A percentile compares a stretch with the other conserved stretches of the same genome.
These are phyloP conservation scores for Agaricus blazei DNA, from an alignment of 768 basidiomycete species.

Conservation along the genomic window DNA sequence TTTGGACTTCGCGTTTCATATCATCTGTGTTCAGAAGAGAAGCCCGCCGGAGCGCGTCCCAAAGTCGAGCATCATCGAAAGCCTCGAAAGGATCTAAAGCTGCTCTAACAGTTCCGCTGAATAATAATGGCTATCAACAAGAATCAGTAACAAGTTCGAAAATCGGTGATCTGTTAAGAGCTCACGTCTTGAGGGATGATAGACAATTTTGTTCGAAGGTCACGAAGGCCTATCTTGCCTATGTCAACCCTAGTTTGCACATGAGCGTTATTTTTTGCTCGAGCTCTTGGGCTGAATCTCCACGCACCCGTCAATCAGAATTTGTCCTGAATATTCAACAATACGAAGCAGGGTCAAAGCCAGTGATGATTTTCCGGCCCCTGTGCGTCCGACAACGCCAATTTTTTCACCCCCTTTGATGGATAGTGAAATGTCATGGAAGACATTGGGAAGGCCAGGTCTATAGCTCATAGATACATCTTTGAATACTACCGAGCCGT, in stretches of 20 bases:
- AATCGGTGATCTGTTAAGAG: neutral
- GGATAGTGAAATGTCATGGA: constrained; percentile 57
- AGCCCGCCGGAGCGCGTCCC: constrained; percentile 70
- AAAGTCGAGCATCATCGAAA: constrained; percentile 60
- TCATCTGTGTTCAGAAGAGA: constrained; percentile 25
- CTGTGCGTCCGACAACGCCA: constrained; percentile 65
- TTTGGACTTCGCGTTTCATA: constrained; percentile 38
- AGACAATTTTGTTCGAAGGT: constrained; percentile 52
- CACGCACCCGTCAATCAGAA: constrained; percentile 59
- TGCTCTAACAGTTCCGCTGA: constrained; percentile 45
- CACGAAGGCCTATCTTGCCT: constrained; percentile 58
- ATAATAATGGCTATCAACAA: constrained; percentile 8
- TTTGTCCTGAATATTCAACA: constrained; percentile 61
- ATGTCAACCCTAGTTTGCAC: constrained; percentile 47
- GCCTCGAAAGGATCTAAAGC: constrained; percentile 56
- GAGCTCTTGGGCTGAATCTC: too few species aligned
- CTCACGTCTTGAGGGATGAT: constrained; percentile 68
- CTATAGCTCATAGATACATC: constrained; percentile 60
- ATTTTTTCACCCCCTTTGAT: constrained; percentile 70
- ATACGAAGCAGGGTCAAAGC: constrained; percentile 64
- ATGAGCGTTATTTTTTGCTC: neutral
- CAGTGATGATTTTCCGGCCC: constrained; percentile 59
- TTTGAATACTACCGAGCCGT: constrained; percentile 58
- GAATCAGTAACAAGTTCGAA: neutral
- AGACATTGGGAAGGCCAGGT: constrained; percentile 64